phyloP scores from a whole-genome alignment of 345 rosid genomes.

The Cochlearia excelsa region DNA sequence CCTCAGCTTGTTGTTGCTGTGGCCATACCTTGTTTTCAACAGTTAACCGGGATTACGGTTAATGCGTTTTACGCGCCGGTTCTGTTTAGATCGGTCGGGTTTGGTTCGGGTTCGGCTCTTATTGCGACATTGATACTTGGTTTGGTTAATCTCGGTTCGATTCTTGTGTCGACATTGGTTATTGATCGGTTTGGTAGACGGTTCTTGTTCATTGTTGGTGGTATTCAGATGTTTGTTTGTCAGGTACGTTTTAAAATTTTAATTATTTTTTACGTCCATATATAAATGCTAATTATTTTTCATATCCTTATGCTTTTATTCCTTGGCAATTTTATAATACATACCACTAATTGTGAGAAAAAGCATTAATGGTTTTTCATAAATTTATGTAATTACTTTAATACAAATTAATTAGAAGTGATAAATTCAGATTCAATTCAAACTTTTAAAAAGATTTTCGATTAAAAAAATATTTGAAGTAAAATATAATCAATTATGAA shows the following conservation, averaged over 20 bases:
- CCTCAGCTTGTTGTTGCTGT: constrained; percentile 74
- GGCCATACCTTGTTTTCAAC: constrained; percentile 70
- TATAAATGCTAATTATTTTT: neutral
- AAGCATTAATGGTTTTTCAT: too few species aligned
- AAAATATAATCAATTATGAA: too few species aligned
- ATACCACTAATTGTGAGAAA: too few species aligned
- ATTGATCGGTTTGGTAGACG: constrained; percentile 78
- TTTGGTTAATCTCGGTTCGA: constrained; percentile 59
- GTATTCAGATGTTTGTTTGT: constrained; percentile 58
- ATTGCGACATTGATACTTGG: constrained; percentile 66
- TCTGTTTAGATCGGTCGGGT: constrained; percentile 70
- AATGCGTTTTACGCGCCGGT: constrained; percentile 85
- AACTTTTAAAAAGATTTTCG: too few species aligned
- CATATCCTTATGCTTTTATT: too few species aligned
- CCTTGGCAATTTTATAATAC: too few species aligned
- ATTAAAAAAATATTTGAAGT: too few species aligned
- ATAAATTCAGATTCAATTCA: too few species aligned
- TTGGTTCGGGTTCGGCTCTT: constrained; percentile 63
- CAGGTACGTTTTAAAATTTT: constrained; percentile 44
- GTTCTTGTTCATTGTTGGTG: constrained; percentile 63
- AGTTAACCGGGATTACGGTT: constrained; percentile 70
- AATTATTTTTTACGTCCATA: neutral
- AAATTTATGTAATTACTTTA: too few species aligned
- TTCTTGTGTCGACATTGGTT: constrained; percentile 51
- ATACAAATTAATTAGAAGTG: too few species aligned